Base-by-base conservation (phyloP, 768 basidiomycete genomes). In the Suillus spraguei region DNA sequence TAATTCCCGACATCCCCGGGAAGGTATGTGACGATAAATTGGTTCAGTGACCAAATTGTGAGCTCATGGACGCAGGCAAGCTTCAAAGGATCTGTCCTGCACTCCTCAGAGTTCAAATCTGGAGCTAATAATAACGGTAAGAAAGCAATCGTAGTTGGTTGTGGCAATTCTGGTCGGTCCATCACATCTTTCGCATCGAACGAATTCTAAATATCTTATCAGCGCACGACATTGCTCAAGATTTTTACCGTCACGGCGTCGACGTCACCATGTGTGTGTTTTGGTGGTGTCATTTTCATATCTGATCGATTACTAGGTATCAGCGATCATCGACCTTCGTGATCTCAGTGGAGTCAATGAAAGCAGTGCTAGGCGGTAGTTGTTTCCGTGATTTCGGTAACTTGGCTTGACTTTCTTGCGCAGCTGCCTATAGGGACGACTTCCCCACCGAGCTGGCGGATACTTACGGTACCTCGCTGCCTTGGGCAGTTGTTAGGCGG, bases 101-200 rank as follows among this genome's bases (percentile, higher is more conserved):
- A 91, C 70, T 86, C 88, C 0, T 77, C 77, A 1, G 64, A 79
- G 22, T 84, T 85, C 71, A 82, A 78, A 24, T 76, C 77, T 6
- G 85, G 84, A 0, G 65, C 73, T 2, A 82, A 82, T 38, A 82
- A 84, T 66, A 63, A 74, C 7, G 87, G 87, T 6, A 89, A 90
- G 77, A 88, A 85, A 67, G 87, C 83, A 5, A 78, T 90, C 1
- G 78, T 91, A n/a, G 77, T 91, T 3, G 89, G 90, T 16, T 83
- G 88, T n/a, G 85, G 86, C 49, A 88, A 83, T 59, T 87, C 88
- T 22, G 82, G 83, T 83, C 68, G 22, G 72, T 49, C 10, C 10
- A 9, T 16, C 36, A 24, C 16, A 24, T 24, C 16, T 24, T 22
- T 8, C 22, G 4, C 28, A 38, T 54, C 35, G 5, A 22, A 33